Conservation (phyloP, 2,329 filamentous ascomycete genomes). For the Aphanoascus verrucosus region DNA sequence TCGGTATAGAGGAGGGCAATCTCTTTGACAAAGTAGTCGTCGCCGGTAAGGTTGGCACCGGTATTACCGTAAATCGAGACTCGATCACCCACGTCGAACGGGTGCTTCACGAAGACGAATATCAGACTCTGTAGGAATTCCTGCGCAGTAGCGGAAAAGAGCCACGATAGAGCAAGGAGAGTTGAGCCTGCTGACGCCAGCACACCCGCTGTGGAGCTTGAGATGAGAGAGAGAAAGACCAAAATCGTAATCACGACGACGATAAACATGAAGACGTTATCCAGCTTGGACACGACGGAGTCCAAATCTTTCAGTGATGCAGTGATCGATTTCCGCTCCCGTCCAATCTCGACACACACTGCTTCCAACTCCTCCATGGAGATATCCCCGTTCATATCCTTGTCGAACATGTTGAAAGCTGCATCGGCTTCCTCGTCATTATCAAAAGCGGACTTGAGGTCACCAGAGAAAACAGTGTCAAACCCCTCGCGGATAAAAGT, state of each 20-base stretch:
- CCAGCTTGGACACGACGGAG: constrained; percentile 81
- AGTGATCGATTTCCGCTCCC: constrained; percentile 90
- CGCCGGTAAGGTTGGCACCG: constrained; percentile 63
- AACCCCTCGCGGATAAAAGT: constrained; percentile 66
- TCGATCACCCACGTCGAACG: constrained; percentile 90
- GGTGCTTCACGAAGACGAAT: constrained; percentile 89
- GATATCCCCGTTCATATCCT: constrained; percentile 92
- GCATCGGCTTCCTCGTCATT: constrained; percentile 77
- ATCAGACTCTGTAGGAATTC: constrained; percentile 86
- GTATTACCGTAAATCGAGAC: constrained; percentile 87
- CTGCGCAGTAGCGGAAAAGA: constrained; percentile 84
- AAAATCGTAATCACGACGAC: constrained; percentile 70
- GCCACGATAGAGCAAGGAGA: constrained; percentile 82
- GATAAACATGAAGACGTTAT: constrained; percentile 79
- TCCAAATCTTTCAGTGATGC: constrained; percentile 91
- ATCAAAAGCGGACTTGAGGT: constrained; percentile 67
- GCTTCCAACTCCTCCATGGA: constrained; percentile 90
- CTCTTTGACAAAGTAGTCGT: constrained; percentile 94
- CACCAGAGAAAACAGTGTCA: constrained; percentile 66
- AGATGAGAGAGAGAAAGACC: constrained; percentile 81
- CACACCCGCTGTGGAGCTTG: constrained; percentile 77
- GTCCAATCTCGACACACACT: constrained; percentile 85
- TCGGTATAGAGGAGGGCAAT: constrained; percentile 89
- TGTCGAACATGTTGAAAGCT: constrained; percentile 87
- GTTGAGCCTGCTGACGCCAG: constrained; percentile 81